Conservation (phyloP, 2,329 filamentous ascomycete species). For the Sporothrix mexicana region DNA sequence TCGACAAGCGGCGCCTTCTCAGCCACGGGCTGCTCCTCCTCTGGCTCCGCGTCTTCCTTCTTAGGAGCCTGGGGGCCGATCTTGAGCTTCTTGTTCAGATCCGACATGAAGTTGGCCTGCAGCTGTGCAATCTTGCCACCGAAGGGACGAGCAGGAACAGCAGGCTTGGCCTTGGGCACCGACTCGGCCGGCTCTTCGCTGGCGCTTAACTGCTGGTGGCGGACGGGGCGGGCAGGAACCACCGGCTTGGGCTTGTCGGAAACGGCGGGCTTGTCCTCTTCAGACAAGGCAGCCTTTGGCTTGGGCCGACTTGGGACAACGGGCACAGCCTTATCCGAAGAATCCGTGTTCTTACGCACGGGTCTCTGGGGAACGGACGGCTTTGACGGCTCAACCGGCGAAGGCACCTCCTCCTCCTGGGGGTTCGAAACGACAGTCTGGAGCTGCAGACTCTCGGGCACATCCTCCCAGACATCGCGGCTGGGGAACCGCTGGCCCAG, state of each 20-base stretch:
- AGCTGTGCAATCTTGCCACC: slow-evolving; percentile 89
- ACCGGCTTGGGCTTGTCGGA: slow-evolving; percentile 27
- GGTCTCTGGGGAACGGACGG: slow-evolving; percentile 67
- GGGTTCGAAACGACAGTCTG: slow-evolving; percentile 72
- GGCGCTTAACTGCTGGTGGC: slow-evolving; percentile 54
- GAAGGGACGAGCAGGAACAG: slow-evolving; percentile 76
- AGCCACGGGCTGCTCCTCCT: slow-evolving; percentile 61
- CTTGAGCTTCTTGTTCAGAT: slow-evolving; percentile 87
- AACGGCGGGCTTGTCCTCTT: slow-evolving; percentile 43
- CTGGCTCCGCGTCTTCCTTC: slow-evolving; percentile 65
- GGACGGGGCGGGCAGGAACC: slow-evolving; percentile 39
- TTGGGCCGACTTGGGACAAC: slow-evolving; percentile 61
- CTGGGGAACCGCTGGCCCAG: slow-evolving; percentile 79
- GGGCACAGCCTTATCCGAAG: slow-evolving; percentile 49
- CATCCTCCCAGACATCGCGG: slow-evolving; percentile 93
- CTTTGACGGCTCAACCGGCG: slow-evolving; percentile 54
- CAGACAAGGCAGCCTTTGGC: slow-evolving; percentile 49
- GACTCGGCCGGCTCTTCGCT: slow-evolving; percentile 47
- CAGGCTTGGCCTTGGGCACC: slow-evolving; percentile 75
- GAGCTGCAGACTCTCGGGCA: slow-evolving; percentile 79
- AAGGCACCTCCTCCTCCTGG: slow-evolving; percentile 56
- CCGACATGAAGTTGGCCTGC: slow-evolving; percentile 89
- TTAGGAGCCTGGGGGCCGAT: slow-evolving; percentile 81
- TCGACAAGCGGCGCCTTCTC: slow-evolving; percentile 84
- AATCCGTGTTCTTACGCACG: slow-evolving; percentile 49